Percentiles rank a stretch among this genome's conserved stretches.
Evolutionary conservation across 2,329 filamentous ascomycete genomes (phyloP).

Genomic region (Neonectria sp.): DNA sequence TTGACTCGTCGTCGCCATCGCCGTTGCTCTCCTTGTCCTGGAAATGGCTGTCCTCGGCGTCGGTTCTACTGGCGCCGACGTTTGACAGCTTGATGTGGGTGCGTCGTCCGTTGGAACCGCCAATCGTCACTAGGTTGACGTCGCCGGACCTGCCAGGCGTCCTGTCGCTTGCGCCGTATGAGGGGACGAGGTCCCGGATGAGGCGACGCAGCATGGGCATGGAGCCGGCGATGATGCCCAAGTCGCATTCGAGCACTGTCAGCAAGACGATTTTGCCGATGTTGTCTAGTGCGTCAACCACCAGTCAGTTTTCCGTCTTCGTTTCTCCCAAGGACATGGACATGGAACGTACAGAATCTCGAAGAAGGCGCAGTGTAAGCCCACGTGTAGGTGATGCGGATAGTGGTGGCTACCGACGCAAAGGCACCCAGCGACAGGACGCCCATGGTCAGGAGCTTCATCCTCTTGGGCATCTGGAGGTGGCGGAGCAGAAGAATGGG

Average conservation of each 20-base stretch:
- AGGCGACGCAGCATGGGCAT: slow-evolving; percentile 44
- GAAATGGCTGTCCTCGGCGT: slow-evolving; percentile 24
- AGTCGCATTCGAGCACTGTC: slow-evolving; percentile 44
- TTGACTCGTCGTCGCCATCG: slow-evolving; percentile 35
- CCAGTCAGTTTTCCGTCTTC: neutral
- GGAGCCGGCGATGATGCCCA: slow-evolving; percentile 46
- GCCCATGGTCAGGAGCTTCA: slow-evolving; percentile 34
- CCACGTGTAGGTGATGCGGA: slow-evolving; percentile 38
- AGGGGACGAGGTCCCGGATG: slow-evolving; percentile 32
- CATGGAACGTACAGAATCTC: slow-evolving; percentile 20
- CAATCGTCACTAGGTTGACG: slow-evolving; percentile 36
- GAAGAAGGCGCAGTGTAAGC: slow-evolving; percentile 30
- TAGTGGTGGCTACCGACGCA: slow-evolving; percentile 38
- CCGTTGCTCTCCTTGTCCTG: slow-evolving; percentile 37
- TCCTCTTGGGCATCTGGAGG: slow-evolving; percentile 32
- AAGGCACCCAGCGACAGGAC: slow-evolving; percentile 33
- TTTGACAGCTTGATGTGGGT: slow-evolving; percentile 32
- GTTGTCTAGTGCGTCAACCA: slow-evolving; percentile 21
- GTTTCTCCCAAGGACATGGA: neutral
- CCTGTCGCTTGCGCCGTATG: slow-evolving; percentile 24
- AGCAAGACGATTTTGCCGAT: slow-evolving; percentile 43
- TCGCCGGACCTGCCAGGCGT: slow-evolving; percentile 30
- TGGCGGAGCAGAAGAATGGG: slow-evolving; percentile 34
- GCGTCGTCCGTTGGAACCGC: slow-evolving; percentile 21
- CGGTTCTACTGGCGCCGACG: slow-evolving; percentile 11